A percentile compares a stretch with the other conserved stretches of the same genome.
Evolutionary conservation across 768 basidiomycete species (phyloP).

Genomic region (Auricularia cornea): DNA sequence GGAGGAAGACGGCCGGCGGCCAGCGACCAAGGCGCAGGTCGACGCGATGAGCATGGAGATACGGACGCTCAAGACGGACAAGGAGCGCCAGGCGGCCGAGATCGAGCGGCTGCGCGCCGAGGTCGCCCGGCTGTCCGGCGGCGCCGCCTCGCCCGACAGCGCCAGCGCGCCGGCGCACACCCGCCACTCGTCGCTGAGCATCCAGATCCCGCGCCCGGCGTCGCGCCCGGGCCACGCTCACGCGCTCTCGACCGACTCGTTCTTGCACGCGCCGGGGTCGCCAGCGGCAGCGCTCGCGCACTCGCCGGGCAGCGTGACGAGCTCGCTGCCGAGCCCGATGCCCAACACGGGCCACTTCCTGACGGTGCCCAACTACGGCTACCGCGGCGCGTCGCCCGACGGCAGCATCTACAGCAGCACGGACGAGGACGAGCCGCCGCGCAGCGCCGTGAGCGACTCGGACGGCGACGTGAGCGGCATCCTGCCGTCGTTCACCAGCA

Average conservation of each 20-base stretch:
- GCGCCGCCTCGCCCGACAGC: too few species aligned
- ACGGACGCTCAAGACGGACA: background rate
- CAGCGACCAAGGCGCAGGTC: slow-evolving; percentile 6
- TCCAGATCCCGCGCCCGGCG: background rate
- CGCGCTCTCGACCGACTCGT: background rate
- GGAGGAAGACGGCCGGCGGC: slow-evolving; percentile 6
- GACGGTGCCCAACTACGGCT: background rate
- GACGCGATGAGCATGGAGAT: background rate
- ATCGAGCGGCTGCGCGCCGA: background rate
- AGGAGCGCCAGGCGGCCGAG: background rate
- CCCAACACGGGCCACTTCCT: background rate
- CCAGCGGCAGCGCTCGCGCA: background rate
- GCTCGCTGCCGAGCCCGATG: background rate
- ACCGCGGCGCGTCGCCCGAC: background rate
- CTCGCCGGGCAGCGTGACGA: background rate
- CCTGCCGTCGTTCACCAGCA: too few species aligned
- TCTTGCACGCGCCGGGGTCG: background rate
- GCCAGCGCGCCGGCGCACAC: too few species aligned
- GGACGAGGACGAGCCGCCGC: background rate
- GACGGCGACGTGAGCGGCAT: background rate
- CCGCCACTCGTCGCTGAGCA: background rate
- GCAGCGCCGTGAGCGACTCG: background rate
- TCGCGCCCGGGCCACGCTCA: background rate
- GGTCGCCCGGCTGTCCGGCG: too few species aligned
- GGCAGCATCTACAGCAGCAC: background rate